Conservation (phyloP, 2,329 filamentous ascomycete species). For the Diaporthe ampelina region DNA sequence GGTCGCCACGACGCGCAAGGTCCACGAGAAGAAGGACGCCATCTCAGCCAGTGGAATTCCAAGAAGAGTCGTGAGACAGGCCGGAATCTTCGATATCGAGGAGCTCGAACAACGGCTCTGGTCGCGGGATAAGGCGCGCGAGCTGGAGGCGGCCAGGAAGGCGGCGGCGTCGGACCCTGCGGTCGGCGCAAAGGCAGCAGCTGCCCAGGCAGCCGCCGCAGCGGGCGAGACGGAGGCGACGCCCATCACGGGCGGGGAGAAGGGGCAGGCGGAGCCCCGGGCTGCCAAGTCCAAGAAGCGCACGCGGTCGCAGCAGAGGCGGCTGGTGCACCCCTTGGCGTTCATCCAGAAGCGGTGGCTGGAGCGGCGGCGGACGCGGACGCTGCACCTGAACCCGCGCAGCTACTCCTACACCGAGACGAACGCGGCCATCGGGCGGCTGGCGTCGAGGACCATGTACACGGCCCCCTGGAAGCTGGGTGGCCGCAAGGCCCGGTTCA, state of each 20-base stretch:
- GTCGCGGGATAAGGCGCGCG: slow-evolving; percentile 43
- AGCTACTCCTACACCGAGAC: slow-evolving; percentile 73
- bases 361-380: slow-evolving; percentile 53
- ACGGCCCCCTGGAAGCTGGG: slow-evolving; percentile 64
- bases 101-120: slow-evolving; percentile 34
- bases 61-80: slow-evolving; percentile 49
- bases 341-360: slow-evolving; percentile 42
- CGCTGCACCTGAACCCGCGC: slow-evolving; percentile 61
- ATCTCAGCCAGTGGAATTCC: slow-evolving; percentile 55
- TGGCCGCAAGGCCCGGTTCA: slow-evolving; percentile 64
- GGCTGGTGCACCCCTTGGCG: slow-evolving; percentile 32
- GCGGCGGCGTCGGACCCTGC: slow-evolving; percentile 32
- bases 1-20: slow-evolving; percentile 63
- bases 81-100: slow-evolving; percentile 38
- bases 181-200: slow-evolving; percentile 19
- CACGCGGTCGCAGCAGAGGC: slow-evolving; percentile 33
- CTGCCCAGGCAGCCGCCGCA: slow-evolving; percentile 7
- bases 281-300: slow-evolving; percentile 30
- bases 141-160: slow-evolving; percentile 39
- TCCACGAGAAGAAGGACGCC: slow-evolving; percentile 46
- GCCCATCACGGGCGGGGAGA: slow-evolving; percentile 28
- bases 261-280: not conserved
- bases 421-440: slow-evolving; percentile 70
- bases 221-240: slow-evolving; percentile 14
- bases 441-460: slow-evolving; percentile 65